These are phyloP conservation scores for Solanum piurae DNA, from an alignment of 257 asterid genomes.

Conservation along the genomic window DNA sequence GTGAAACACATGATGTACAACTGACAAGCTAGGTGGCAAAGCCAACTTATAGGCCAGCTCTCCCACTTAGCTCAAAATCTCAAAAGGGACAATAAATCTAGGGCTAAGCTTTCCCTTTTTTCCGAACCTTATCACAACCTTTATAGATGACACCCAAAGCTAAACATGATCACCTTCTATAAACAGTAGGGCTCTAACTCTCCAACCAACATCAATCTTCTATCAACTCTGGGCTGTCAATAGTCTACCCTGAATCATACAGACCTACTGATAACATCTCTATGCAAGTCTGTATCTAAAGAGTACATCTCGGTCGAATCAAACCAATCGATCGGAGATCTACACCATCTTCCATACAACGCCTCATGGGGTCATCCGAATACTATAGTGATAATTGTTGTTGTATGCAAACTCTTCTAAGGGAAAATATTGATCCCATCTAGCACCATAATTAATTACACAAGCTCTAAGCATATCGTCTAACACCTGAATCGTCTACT, in stretches of 20 bases:
- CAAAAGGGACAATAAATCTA: not conserved
- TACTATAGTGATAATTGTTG: not conserved
- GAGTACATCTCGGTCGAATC: not conserved
- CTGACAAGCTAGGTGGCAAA: not conserved
- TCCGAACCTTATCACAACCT: not conserved
- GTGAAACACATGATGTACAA: not conserved
- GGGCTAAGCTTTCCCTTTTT: not conserved
- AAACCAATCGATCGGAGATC: not conserved
- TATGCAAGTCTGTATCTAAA: too few relatives aligned
- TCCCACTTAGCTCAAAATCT: not conserved
- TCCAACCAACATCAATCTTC: not conserved
- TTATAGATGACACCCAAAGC: not conserved
- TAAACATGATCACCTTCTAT: not conserved
- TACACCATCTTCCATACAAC: not conserved
- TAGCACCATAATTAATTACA: not conserved
- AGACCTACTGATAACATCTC: not conserved
- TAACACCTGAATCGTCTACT: not conserved
- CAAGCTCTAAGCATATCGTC: not conserved
- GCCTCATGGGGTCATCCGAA: not conserved
- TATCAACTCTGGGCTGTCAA: not conserved
- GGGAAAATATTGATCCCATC: not conserved
- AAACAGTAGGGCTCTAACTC: not conserved
- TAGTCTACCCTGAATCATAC: not conserved
- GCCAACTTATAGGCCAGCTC: not conserved
- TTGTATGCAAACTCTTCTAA: not conserved